Evolutionary conservation across 2,329 filamentous ascomycete genomes (phyloP).

Genomic region (Fusarium miscanthi): DNA sequence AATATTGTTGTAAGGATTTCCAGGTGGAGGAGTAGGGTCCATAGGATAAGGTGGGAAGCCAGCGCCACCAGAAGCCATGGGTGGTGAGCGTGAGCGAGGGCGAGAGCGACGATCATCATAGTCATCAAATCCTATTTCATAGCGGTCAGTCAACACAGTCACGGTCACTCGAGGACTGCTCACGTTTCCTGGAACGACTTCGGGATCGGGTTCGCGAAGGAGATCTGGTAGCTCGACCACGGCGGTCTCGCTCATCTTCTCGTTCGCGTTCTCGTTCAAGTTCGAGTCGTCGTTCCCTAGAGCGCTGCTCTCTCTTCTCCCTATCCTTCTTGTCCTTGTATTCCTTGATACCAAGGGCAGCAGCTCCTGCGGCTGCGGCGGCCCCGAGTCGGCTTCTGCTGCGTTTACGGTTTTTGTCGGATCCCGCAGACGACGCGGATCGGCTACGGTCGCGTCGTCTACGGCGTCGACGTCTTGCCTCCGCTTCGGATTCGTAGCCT

Average conservation of each 20-base stretch:
- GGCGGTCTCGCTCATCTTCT: constrained; percentile 33
- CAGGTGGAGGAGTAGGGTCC: constrained; percentile 41
- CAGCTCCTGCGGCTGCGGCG: constrained; percentile 68
- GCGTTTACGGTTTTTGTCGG: constrained; percentile 56
- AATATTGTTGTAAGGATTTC: constrained; percentile 52
- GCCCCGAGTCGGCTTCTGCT: constrained; percentile 67
- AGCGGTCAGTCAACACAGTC: constrained; percentile 24
- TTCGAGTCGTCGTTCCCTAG: constrained; percentile 48
- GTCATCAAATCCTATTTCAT: constrained; percentile 43
- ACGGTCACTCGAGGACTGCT: constrained; percentile 22
- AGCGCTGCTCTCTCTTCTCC: constrained; percentile 50
- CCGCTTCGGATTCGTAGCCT: constrained; percentile 62
- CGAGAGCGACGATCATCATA: constrained; percentile 53
- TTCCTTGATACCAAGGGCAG: constrained; percentile 72
- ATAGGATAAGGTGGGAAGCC: constrained; percentile 58
- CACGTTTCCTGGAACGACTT: constrained; percentile 46
- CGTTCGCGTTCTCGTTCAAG: constrained; percentile 37
- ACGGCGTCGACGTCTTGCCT: constrained; percentile 55
- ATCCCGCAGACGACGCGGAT: constrained; percentile 48
- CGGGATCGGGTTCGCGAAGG: constrained; percentile 34
- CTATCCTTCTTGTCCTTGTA: constrained; percentile 60
- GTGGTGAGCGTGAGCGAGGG: constrained; percentile 60
- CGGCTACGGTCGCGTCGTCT: constrained; percentile 53
- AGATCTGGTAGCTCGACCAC: constrained; percentile 47
- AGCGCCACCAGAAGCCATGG: constrained; percentile 63